phyloP scores from a whole-genome alignment of 2,329 filamentous ascomycete genomes.

The Hypoxylon sp. region DNA sequence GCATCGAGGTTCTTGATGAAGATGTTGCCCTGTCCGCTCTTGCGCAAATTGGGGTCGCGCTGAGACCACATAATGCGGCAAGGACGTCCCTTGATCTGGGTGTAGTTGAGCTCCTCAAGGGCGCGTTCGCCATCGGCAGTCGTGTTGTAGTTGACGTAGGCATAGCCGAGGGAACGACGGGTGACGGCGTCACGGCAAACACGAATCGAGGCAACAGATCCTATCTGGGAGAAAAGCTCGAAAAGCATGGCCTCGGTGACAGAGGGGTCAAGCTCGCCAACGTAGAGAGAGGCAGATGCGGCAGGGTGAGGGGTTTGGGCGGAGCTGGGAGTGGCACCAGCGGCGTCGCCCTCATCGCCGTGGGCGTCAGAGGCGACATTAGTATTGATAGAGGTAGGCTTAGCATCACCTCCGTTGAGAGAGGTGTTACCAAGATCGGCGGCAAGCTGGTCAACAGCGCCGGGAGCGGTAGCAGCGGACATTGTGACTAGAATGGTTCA shows the following conservation, averaged over 20 bases:
- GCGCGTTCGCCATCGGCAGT: conserved; percentile 97
- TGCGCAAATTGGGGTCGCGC: conserved; percentile 97
- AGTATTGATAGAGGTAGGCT: conserved; percentile 81
- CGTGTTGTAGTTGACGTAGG: conserved; percentile 99
- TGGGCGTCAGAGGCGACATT: conserved; percentile 71
- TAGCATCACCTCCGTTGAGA: conserved; percentile 77
- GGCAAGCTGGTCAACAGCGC: conserved; percentile 84
- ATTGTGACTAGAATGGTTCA: conserved; percentile 60
- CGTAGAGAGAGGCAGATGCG: conserved; percentile 98
- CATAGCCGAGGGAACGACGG: conserved; percentile 97
- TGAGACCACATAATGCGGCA: conserved; percentile 99
- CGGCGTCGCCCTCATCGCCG: conserved; percentile 72
- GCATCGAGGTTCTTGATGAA: conserved; percentile 99
- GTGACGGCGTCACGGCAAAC: conserved; percentile 99
- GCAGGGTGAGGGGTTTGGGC: conserved; percentile 81
- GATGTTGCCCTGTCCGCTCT: conserved; percentile 99
- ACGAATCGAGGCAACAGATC: conserved; percentile 98
- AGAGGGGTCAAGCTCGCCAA: conserved; percentile 96
- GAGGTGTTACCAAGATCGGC: conserved; percentile 80
- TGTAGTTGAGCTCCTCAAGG: conserved; percentile 99
- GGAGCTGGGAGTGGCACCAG: conserved; percentile 79
- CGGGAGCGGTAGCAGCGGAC: conserved; percentile 70
- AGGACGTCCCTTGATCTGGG: conserved; percentile 96
- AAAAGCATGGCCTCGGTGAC: conserved; percentile 99
- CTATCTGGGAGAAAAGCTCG: conserved; percentile 99